Percentiles rank a stretch among this genome's conserved stretches.
These are phyloP conservation scores for Saposhnikovia divaricata DNA, from an alignment of 129 eudicot genomes.

Conservation along the genomic window DNA sequence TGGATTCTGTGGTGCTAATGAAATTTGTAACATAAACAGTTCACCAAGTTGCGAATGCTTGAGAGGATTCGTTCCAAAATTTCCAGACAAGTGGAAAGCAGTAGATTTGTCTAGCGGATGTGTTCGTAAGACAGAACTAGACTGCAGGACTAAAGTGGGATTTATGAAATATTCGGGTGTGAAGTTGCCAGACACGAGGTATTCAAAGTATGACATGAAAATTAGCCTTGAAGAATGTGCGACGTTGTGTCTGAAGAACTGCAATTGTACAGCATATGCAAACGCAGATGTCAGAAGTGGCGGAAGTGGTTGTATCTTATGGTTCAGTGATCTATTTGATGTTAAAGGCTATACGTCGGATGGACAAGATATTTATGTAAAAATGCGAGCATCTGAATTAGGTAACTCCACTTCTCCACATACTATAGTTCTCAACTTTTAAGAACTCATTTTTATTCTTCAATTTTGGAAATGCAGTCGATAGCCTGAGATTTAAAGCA, in stretches of 20 bases:
- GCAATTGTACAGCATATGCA: not conserved
- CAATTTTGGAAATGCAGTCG: not conserved
- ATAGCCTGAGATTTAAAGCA: not conserved
- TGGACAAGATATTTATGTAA: not conserved
- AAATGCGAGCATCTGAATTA: not conserved
- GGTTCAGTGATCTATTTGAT: not conserved
- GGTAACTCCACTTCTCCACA: not conserved
- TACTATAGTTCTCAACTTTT: no score
- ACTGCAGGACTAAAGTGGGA: not conserved
- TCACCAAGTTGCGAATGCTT: not conserved
- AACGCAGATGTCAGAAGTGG: not conserved
- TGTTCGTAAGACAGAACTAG: not conserved
- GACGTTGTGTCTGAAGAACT: not conserved
- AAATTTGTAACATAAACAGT: not conserved
- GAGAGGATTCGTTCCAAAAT: not conserved
- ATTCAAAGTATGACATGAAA: not conserved
- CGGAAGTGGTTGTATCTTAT: not conserved
- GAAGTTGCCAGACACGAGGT: not conserved
- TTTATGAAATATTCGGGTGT: not conserved
- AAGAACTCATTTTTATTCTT: no score
- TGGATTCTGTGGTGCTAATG: not conserved
- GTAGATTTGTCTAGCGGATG: not conserved
- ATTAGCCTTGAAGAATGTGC: not conserved
- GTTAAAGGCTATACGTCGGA: not conserved
- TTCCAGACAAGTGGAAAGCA: not conserved